Percentiles rank a stretch among this genome's conserved stretches.
Evolutionary conservation across 257 asterid species (phyloP).

Genomic region (Solanum lignicaule): DNA sequence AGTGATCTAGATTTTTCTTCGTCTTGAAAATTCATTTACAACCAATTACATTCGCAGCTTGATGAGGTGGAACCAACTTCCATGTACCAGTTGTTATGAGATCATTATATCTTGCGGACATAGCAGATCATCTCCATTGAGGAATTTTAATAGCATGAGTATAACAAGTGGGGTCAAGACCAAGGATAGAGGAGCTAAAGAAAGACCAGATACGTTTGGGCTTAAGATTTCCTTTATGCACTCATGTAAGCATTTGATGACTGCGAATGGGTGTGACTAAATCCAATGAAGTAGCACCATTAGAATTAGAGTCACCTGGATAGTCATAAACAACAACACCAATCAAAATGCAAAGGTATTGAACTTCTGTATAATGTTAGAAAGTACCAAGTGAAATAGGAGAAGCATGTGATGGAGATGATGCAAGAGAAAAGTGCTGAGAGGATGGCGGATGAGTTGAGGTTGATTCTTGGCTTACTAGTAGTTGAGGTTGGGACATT

Average conservation of each 20-base stretch:
- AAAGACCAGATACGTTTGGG: not conserved
- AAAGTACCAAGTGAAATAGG: too few relatives aligned
- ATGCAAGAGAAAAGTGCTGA: too few relatives aligned
- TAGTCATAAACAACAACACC: not conserved
- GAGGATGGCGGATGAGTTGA: too few relatives aligned
- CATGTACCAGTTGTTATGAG: not conserved
- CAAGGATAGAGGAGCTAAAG: not conserved
- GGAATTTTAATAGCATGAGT: not conserved
- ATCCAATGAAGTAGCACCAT: not conserved
- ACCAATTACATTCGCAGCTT: too few relatives aligned
- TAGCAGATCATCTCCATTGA: not conserved
- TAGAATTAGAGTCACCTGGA: not conserved
- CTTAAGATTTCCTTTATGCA: too few relatives aligned
- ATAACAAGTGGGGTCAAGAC: not conserved
- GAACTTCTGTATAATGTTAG: too few relatives aligned
- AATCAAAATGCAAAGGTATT: too few relatives aligned
- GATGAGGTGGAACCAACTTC: not conserved
- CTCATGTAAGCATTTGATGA: not conserved
- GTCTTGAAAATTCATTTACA: too few relatives aligned
- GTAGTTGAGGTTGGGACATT: too few relatives aligned
- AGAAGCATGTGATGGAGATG: too few relatives aligned
- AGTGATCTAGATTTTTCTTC: too few relatives aligned
- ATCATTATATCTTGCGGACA: not conserved
- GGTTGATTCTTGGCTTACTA: too few relatives aligned
- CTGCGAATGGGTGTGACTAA: not conserved